Percentiles rank a stretch among this genome's conserved stretches.
Conservation (phyloP, 768 basidiomycete genomes). For the Rhizopogon vulgaris region DNA sequence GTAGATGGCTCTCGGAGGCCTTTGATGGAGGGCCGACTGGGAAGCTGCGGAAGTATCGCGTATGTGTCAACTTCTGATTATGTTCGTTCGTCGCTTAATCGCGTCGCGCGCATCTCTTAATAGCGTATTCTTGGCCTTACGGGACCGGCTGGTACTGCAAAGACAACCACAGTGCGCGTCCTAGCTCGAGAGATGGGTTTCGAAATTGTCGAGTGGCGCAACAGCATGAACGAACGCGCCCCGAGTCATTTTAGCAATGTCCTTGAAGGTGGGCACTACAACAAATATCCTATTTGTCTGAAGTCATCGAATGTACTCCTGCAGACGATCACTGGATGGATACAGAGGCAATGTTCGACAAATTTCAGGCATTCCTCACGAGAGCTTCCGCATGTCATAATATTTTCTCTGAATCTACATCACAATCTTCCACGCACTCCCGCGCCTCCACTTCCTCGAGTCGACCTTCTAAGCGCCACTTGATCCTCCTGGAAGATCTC, state of each 20-base stretch:
- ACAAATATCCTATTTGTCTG: neutral
- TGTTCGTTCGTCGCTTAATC: neutral
- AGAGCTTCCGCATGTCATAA: slow-evolving; percentile 58
- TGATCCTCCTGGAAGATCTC: slow-evolving; percentile 84
- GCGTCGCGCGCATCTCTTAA: neutral
- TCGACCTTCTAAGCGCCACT: slow-evolving; percentile 33
- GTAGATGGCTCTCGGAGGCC: slow-evolving; percentile 69
- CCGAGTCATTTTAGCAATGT: slow-evolving; percentile 13
- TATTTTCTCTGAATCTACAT: slow-evolving; percentile 32
- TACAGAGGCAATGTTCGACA: slow-evolving; percentile 41
- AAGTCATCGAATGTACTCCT: neutral
- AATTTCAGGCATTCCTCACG: slow-evolving; percentile 71
- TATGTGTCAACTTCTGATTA: slow-evolving; percentile 29
- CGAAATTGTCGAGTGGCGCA: slow-evolving; percentile 84
- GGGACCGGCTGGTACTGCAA: slow-evolving; percentile 86
- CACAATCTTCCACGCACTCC: slow-evolving; percentile 7
- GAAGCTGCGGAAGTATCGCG: slow-evolving; percentile 67
- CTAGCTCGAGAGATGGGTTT: slow-evolving; percentile 69
- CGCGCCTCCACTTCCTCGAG: slow-evolving; percentile 7
- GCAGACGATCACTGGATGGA: slow-evolving; percentile 10
- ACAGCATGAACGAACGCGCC: slow-evolving; percentile 49
- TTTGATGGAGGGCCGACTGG: slow-evolving; percentile 61
- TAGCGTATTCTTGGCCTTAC: slow-evolving; percentile 82
- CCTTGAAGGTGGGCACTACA: slow-evolving; percentile 6
- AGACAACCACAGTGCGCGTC: slow-evolving; percentile 80